Evolutionary conservation across 176 grass and related monocot genomes (phyloP).

Genomic region (Tillandsia leiboldiana): DNA sequence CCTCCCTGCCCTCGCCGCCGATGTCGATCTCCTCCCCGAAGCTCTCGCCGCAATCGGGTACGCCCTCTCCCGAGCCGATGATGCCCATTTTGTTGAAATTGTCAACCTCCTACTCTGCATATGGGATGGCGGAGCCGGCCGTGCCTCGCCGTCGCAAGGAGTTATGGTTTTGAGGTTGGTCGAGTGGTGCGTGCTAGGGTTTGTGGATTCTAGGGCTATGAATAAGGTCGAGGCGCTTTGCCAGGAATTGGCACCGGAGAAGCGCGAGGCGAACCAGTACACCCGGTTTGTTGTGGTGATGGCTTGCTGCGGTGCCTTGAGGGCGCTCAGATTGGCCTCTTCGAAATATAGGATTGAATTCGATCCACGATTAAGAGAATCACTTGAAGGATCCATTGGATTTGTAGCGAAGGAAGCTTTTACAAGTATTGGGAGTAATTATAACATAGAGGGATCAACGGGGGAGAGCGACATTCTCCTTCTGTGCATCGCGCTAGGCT

Average conservation of each 20-base stretch:
- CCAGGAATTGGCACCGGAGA: conserved; percentile 28
- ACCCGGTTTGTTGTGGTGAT: conserved; percentile 44
- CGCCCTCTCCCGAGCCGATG: conserved; percentile 26
- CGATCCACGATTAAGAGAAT: conserved; percentile 39
- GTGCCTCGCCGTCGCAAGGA: conserved; percentile 17
- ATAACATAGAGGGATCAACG: background rate
- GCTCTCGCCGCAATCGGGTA: conserved; percentile 54
- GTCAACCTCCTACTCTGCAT: conserved; percentile 31
- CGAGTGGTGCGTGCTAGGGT: conserved; percentile 62
- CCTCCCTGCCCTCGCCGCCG: background rate
- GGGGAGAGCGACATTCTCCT: conserved; percentile 25
- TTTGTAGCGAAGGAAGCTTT: conserved; percentile 35
- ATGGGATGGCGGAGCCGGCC: conserved; percentile 19
- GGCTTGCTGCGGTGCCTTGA: conserved; percentile 37
- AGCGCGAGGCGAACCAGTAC: conserved; percentile 20
- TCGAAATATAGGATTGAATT: conserved; percentile 48
- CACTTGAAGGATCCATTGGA: conserved; percentile 42
- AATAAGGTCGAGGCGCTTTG: conserved; percentile 41
- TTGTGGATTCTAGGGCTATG: conserved; percentile 36
- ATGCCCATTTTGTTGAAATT: conserved; percentile 31
- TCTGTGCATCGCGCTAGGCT: conserved; percentile 58
- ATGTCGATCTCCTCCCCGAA: conserved; percentile 25
- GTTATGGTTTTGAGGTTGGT: conserved; percentile 60
- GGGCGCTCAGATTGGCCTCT: conserved; percentile 41
- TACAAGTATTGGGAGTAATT: conserved; percentile 11